Evolutionary conservation across 2,329 filamentous ascomycete species (phyloP).

Genomic region (Camillea tinctor): DNA sequence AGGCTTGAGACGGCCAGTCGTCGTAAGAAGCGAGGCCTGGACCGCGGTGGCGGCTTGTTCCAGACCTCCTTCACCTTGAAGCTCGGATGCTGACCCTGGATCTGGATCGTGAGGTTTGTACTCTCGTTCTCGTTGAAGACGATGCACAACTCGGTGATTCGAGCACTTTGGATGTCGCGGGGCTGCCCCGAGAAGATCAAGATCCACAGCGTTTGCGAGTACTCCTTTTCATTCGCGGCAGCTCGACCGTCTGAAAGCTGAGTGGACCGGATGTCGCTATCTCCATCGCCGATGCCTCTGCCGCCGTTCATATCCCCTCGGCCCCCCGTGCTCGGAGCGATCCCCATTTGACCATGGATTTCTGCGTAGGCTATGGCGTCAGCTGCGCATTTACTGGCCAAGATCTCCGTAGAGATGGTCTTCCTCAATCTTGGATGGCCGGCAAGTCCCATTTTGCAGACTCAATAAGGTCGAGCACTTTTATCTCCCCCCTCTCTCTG

Average conservation of each 20-base stretch:
- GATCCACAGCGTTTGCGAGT: constrained; percentile 31
- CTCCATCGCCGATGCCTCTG: constrained; percentile 15
- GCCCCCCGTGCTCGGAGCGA: constrained; percentile 18
- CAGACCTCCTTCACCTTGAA: constrained; percentile 26
- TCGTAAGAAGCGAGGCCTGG: constrained; percentile 28
- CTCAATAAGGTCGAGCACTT: not conserved
- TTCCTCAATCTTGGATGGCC: constrained; percentile 8
- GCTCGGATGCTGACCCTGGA: constrained; percentile 27
- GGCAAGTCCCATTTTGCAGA: not conserved
- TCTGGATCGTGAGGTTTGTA: constrained; percentile 30
- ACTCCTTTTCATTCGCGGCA: constrained; percentile 13
- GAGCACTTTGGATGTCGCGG: constrained; percentile 29
- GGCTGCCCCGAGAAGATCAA: constrained; percentile 32
- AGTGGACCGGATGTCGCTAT: constrained; percentile 15
- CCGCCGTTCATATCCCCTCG: constrained; percentile 9
- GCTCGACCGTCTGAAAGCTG: constrained; percentile 15
- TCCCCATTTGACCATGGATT: constrained; percentile 20
- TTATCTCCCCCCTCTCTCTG: constrained; percentile 15
- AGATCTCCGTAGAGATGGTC: constrained; percentile 6
- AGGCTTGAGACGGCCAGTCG: constrained; percentile 29
- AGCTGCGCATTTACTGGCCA: constrained; percentile 6
- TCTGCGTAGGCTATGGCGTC: constrained; percentile 11
- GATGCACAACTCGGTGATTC: constrained; percentile 30
- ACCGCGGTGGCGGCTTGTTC: constrained; percentile 25
- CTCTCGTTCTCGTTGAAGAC: constrained; percentile 29